phyloP scores from a whole-genome alignment of 2,329 filamentous ascomycete species.

The Polytolypa hystricis region DNA sequence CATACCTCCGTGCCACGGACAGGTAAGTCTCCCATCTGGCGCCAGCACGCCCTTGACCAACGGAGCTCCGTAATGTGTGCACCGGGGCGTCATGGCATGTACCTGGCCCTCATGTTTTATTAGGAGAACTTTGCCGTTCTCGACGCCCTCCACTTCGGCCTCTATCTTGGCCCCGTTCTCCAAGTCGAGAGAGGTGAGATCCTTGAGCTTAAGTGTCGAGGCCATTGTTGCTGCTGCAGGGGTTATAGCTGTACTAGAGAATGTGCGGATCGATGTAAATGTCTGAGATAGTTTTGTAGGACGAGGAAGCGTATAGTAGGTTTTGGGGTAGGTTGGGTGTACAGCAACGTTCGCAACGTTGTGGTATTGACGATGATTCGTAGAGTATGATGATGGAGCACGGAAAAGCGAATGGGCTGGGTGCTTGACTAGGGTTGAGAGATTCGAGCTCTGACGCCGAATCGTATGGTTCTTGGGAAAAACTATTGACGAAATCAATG shows the following conservation, averaged over 20 bases:
- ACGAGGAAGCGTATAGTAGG: no score
- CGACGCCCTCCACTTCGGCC: constrained; percentile 79
- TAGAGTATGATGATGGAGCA: no score
- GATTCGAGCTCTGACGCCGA: no score
- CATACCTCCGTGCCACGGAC: constrained; percentile 90
- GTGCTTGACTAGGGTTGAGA: no score
- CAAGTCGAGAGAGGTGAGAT: constrained; percentile 60
- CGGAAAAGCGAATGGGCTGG: no score
- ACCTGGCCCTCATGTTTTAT: constrained; percentile 66
- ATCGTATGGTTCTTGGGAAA: no score
- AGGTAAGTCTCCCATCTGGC: constrained; percentile 71
- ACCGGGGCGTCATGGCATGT: constrained; percentile 72
- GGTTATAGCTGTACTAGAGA: constrained; percentile 7
- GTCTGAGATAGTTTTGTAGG: no score
- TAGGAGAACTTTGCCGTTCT: constrained; percentile 75
- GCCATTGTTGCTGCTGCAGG: constrained; percentile 20
- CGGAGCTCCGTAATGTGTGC: constrained; percentile 85
- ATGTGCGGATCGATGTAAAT: constrained; percentile 7
- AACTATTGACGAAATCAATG: background rate
- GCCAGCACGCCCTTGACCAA: constrained; percentile 77
- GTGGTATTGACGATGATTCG: no score
- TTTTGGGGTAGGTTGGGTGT: no score
- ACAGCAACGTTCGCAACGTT: no score
- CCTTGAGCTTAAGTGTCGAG: constrained; percentile 52
- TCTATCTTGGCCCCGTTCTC: constrained; percentile 76